Evolutionary conservation across 1,284 basidiomycete species (phyloP).

Genomic region (Fomitopsis pinicola): DNA sequence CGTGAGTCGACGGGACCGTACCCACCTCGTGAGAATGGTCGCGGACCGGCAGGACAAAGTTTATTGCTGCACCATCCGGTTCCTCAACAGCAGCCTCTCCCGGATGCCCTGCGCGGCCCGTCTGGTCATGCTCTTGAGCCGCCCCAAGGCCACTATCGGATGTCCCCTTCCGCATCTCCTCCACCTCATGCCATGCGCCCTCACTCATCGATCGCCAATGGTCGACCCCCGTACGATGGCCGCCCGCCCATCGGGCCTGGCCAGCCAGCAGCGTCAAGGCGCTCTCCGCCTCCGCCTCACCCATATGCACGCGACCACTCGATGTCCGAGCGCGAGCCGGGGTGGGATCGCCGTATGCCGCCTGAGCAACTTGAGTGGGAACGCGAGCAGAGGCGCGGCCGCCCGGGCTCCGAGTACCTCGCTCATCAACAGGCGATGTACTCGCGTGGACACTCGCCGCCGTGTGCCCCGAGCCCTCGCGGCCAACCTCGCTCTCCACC

Average conservation of each 20-base stretch:
- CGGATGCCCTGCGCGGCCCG: conserved; percentile 43
- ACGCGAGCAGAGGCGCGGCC: conserved; percentile 33
- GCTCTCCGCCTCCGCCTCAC: conserved; percentile 50
- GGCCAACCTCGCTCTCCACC: conserved; percentile 34
- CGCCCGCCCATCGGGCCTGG: conserved; percentile 53
- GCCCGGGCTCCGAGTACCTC: conserved; percentile 45
- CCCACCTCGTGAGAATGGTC: conserved; percentile 38
- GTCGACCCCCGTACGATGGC: conserved; percentile 31
- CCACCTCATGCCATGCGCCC: conserved; percentile 39
- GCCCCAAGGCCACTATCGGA: conserved; percentile 44
- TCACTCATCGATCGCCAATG: conserved; percentile 42
- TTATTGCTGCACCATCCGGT: conserved; percentile 65
- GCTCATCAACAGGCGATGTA: conserved; percentile 23
- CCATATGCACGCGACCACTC: conserved; percentile 48
- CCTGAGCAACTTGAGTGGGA: conserved; percentile 29
- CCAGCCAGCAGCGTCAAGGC: conserved; percentile 26
- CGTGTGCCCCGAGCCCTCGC: conserved; percentile 28
- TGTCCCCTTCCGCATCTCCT: conserved; percentile 51
- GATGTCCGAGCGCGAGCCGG: conserved; percentile 37
- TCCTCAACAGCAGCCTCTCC: conserved; percentile 45
- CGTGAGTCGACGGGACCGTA: conserved; percentile 47
- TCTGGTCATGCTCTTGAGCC: conserved; percentile 44
- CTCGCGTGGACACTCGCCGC: conserved; percentile 20
- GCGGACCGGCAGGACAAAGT: conserved; percentile 48
- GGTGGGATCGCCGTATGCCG: conserved; percentile 46